These are phyloP conservation scores for Aspergillus caelatus DNA, from an alignment of 2,329 filamentous ascomycete genomes.

Conservation along the genomic window DNA sequence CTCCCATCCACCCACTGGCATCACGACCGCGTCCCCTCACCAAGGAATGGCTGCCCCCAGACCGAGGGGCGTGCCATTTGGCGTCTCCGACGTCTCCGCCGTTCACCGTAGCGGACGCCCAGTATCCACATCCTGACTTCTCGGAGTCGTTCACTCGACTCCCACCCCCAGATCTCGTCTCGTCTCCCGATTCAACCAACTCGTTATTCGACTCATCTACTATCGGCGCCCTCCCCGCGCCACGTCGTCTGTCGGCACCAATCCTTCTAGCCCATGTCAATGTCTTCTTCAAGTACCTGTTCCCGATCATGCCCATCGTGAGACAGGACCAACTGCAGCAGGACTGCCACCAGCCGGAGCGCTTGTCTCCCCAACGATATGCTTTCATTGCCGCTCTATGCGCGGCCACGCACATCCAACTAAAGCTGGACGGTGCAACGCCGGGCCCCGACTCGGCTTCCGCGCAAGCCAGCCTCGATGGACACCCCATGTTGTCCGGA, in stretches of 20 bases:
- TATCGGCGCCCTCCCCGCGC: conserved; percentile 19
- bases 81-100: conserved; percentile 32
- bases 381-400: conserved; percentile 46
- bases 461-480: conserved; percentile 54
- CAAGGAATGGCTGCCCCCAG: conserved; percentile 21
- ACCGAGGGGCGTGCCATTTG: conserved; percentile 23
- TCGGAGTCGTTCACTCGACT: conserved; percentile 32
- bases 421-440: conserved; percentile 40
- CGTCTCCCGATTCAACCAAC: conserved; percentile 38
- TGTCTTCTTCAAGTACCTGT: conserved; percentile 46
- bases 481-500: conserved; percentile 63
- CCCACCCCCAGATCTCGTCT: conserved; percentile 35
- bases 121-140: conserved; percentile 27
- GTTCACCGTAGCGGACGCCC: conserved; percentile 27
- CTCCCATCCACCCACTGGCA: conserved; percentile 37
- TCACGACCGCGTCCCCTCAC: conserved; percentile 24
- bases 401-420: conserved; percentile 49
- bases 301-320: conserved; percentile 49
- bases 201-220: conserved; percentile 31
- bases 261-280: conserved; percentile 44
- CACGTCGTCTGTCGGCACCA: conserved; percentile 34
- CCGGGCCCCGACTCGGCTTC: conserved; percentile 26
- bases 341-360: conserved; percentile 57
- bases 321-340: conserved; percentile 37
- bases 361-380: conserved; percentile 42